Evolutionary conservation across 129 eudicot species (phyloP).

Genomic region (Arctium minus): DNA sequence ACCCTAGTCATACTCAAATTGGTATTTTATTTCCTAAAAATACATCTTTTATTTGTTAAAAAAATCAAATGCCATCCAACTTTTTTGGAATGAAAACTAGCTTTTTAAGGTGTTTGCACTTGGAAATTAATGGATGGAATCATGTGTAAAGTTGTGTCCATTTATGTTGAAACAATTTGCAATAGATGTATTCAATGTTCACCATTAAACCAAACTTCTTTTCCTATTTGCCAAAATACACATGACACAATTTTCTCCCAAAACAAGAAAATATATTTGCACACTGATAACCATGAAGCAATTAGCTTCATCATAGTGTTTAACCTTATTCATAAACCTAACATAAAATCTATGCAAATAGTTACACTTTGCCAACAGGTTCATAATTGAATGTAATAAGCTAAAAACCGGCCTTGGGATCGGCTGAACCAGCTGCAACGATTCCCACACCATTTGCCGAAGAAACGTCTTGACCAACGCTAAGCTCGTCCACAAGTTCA

Average conservation of each 20-base stretch:
- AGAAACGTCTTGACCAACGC: constrained; percentile 40
- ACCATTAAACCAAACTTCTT: not conserved
- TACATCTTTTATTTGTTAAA: not conserved
- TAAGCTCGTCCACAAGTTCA: constrained; percentile 54
- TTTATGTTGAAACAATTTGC: not conserved
- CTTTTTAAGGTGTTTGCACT: too few relatives aligned
- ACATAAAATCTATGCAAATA: not conserved
- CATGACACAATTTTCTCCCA: not conserved
- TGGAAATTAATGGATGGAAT: too few relatives aligned
- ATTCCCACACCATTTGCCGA: constrained; percentile 77
- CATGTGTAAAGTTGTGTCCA: not conserved
- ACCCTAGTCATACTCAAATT: not conserved
- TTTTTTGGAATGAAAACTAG: too few relatives aligned
- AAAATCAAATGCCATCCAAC: too few relatives aligned
- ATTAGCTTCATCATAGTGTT: not conserved
- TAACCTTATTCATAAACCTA: constrained; percentile 19
- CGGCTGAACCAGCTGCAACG: constrained; percentile 79
- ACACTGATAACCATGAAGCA: not conserved
- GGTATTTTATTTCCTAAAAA: not conserved
- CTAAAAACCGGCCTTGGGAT: constrained; percentile 81
- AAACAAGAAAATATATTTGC: not conserved
- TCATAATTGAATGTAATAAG: not conserved
- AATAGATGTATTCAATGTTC: not conserved
- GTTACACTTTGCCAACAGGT: not conserved
- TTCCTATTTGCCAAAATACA: not conserved